Base-by-base conservation (phyloP, 2,329 filamentous ascomycete species). In the Stemphylium lycopersici region DNA sequence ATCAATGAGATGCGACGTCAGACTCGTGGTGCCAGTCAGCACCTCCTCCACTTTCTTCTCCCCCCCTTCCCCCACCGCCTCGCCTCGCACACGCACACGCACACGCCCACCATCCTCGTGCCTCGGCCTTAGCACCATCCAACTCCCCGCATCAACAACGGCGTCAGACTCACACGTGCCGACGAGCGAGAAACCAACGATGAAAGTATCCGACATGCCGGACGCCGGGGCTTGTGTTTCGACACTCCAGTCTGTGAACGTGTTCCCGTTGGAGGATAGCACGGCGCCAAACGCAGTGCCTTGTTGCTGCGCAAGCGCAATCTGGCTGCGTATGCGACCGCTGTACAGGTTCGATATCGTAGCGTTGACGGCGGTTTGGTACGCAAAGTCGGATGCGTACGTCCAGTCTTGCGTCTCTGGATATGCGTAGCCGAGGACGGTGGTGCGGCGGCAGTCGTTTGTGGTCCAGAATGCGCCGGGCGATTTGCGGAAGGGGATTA, bases 401-500 rank as follows among this genome's bases (percentile, higher is more conserved):
- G 48, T 55, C 60, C 64, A 67, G 2, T 77, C 75, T 13, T 60
- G 57, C 0, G 69, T 70, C 50, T 76, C 72, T 0, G 70, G 67
- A 26, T 75, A 76, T 2, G 64, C 65, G 46, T 75, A 76, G 1
- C 72, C 71, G 7, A 76, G 54, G 0, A 60, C 42, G 0, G 55
- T 49, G 16, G 68, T 71, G 18, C 67, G 48, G 38, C 65, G 61
- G 16, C 62, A 62, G 4, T 66, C 61, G 13, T 68, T 67, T 1
- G 67, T 64, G 3, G 62, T 74, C 67, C 70, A 74, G 56, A 74
- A 76, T 8, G 41, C 45, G 13, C 52, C 55, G 0, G 57, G 34
- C 0, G 52, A 46, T 11, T 63, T 65, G 39, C 66, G 65, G 51
- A 76, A 76, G 1, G 73, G 73, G 46, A 76, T 18, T 81, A 87